phyloP scores from a whole-genome alignment of 2,329 filamentous ascomycete genomes.

The Truncatella angustata region DNA sequence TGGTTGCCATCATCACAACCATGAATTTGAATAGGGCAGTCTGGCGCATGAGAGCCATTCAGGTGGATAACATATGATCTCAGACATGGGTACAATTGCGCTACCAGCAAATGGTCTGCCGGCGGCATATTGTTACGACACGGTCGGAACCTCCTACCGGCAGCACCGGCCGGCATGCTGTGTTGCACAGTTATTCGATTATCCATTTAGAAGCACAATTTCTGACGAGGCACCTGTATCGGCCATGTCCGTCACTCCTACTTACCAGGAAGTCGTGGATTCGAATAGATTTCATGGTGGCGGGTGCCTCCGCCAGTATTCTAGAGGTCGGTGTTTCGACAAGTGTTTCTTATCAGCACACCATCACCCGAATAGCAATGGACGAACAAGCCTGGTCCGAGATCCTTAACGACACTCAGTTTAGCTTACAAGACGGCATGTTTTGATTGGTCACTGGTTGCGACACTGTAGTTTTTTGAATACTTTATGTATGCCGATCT shows the following conservation, averaged over 20 bases:
- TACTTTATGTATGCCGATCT: not conserved
- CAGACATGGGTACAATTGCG: slow-evolving; percentile 4
- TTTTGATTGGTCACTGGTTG: not conserved
- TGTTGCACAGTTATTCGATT: no score
- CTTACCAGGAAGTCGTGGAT: no score
- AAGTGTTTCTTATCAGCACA: no score
- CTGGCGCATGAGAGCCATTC: not conserved
- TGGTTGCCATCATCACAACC: not conserved
- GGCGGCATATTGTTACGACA: not conserved
- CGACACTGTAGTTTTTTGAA: not conserved
- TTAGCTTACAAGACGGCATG: no score
- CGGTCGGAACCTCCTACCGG: slow-evolving; percentile 3
- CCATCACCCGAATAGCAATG: no score
- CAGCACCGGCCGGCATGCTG: not conserved
- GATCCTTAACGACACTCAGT: no score
- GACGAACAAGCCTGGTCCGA: no score
- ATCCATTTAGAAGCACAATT: no score
- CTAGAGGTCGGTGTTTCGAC: no score
- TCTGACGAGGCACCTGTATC: not conserved
- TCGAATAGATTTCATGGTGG: no score
- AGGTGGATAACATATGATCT: not conserved
- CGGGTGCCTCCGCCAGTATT: no score
- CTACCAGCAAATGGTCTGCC: not conserved
- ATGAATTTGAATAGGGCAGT: not conserved
- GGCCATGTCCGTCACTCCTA: not conserved